Base-by-base conservation (phyloP, 2,329 filamentous ascomycete species). In the Diplodia mutila region DNA sequence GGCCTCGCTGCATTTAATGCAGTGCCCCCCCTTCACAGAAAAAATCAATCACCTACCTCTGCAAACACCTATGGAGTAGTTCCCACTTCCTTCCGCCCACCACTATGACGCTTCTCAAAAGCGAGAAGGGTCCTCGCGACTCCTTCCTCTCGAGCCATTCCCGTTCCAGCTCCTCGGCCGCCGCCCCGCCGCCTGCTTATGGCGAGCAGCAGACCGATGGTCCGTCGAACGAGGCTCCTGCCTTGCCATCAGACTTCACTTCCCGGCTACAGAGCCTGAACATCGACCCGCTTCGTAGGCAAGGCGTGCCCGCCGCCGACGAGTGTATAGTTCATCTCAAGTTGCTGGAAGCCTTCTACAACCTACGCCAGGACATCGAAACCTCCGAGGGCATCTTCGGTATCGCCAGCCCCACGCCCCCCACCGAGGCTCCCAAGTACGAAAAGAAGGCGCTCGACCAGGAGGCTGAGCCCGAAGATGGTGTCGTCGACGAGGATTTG, bases 281-380 rank as follows among this genome's bases (percentile, higher is more conserved):
- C 27, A 49, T 67, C 23, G 61, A 57, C 32, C 57, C 59, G 3
- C 37, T 61, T 5, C 53, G 18, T 4, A 32, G n/a, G 34, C 25
- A 37, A 23, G 51, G 37, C 14, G 46, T 42, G 16, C 68, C 68
- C 7, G 25, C 65, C 16, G 21, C 61, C 14, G 52, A 68, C 69
- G 84, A 87, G 51, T 92, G 90, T 70, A 85, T 92, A 25, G 89
- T 87, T 0, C 92, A 95, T 75, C 83, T 94, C 32, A 92, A 92
- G 75, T 81, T 94, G 0, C 82, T 94, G 1, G 86, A 88, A 64
- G 86, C 88, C 11, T 84, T 94, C 67, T 86, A 91, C 70, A 83
- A 83, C 39, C 79, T 94, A 65, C 90, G 89, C 69, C 87, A 92
- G 68, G 84, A 87, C 21, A 78, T 93, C 21, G 89, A 88, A 6